Conservation (phyloP, 208 protist species). For the Trypanosoma theileri region DNA sequence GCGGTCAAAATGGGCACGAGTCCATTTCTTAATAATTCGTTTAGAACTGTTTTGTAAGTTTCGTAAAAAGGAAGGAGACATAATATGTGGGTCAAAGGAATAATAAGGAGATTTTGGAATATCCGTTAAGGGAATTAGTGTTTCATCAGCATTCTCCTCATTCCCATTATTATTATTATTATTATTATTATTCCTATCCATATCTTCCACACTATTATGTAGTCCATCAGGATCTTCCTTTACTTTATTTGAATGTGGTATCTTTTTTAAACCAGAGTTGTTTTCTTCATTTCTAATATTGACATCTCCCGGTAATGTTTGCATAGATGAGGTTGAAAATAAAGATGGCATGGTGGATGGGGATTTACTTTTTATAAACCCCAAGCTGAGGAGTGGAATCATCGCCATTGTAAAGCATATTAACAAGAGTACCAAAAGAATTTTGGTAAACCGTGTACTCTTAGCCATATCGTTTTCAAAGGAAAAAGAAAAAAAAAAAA, state of each 20-base stretch:
- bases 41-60: constrained; percentile 22
- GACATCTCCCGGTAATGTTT: too few relatives aligned
- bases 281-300: too few relatives aligned
- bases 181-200: too few relatives aligned
- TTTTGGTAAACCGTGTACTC: neutral
- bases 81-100: constrained; percentile 19
- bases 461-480: constrained; percentile 7
- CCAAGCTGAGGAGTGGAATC: neutral
- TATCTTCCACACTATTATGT: too few relatives aligned
- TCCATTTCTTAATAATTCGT: constrained; percentile 24
- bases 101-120: constrained; percentile 23
- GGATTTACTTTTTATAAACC: too few relatives aligned
- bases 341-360: neutral
- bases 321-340: neutral
- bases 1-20: neutral
- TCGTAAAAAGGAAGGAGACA: constrained; percentile 19
- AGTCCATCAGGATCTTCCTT: too few relatives aligned
- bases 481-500: too few relatives aligned
- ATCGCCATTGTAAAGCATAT: constrained; percentile 5
- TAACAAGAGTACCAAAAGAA: neutral
- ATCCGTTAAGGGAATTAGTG: constrained; percentile 12
- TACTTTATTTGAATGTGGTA: too few relatives aligned
- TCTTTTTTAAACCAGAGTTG: too few relatives aligned
- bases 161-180: too few relatives aligned
- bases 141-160: constrained; percentile 6